Conservation (phyloP, 805 yeast species). For the Ogataea sp. region DNA sequence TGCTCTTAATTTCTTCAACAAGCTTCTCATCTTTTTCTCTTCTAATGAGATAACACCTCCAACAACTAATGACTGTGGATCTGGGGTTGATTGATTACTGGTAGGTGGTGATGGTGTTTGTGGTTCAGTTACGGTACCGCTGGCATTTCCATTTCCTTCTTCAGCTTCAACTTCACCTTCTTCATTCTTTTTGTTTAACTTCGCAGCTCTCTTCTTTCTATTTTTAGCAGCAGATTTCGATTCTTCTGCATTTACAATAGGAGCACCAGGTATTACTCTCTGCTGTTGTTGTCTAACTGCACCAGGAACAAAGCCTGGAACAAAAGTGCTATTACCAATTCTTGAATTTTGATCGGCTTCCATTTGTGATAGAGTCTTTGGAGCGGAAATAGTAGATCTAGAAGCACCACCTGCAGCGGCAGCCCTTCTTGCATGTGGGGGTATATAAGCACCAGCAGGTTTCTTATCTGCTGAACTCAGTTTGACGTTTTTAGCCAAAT, state of each 20-base stretch:
- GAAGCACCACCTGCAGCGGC: conserved; percentile 19
- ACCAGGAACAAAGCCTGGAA: conserved; percentile 19
- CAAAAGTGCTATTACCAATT: conserved; percentile 14
- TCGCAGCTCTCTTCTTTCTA: conserved; percentile 66
- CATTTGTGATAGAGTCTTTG: conserved; percentile 51
- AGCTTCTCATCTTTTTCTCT: conserved; percentile 86
- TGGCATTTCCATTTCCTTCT: conserved; percentile 3
- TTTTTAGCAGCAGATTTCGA: conserved; percentile 65
- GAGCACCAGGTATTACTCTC: conserved; percentile 51
- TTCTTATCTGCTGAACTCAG: conserved; percentile 29
- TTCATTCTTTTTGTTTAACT: conserved; percentile 25
- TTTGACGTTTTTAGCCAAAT: conserved; percentile 32
- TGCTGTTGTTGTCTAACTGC: background rate
- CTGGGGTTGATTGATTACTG: conserved; percentile 6
- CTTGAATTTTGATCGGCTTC: conserved; percentile 31
- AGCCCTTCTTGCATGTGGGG: conserved; percentile 82
- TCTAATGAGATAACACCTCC: conserved; percentile 68
- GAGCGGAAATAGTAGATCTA: too few relatives aligned
- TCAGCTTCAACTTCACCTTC: conserved; percentile 10
- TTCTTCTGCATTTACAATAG: conserved; percentile 33
- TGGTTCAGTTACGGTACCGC: conserved; percentile 1
- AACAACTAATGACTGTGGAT: conserved; percentile 32
- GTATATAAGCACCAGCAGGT: conserved; percentile 88
- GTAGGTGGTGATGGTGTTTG: conserved; percentile 2
- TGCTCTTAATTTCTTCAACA: conserved; percentile 92